These are phyloP conservation scores for Byssoonygena ceratinophila DNA, from an alignment of 2,329 filamentous ascomycete genomes.

Conservation along the genomic window DNA sequence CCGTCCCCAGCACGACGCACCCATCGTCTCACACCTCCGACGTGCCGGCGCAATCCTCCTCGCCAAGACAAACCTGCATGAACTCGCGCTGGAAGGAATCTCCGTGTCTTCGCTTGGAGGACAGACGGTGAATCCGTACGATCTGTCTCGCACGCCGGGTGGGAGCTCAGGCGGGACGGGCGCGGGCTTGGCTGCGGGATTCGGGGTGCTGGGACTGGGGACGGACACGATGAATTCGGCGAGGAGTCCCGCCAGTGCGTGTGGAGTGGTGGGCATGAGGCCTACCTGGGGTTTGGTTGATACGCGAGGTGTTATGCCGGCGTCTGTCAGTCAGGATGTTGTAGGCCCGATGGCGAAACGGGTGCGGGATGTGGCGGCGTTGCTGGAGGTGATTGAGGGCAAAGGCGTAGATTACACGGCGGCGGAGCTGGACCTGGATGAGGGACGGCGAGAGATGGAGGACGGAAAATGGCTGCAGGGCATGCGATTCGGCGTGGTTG, in stretches of 20 bases:
- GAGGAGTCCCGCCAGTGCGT: slow-evolving; percentile 51
- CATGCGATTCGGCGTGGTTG: slow-evolving; percentile 41
- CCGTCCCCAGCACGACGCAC: slow-evolving; percentile 36
- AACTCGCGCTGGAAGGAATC: slow-evolving; percentile 54
- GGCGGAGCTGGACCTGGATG: slow-evolving; percentile 32
- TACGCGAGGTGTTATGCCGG: slow-evolving; percentile 44
- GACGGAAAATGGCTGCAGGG: slow-evolving; percentile 25
- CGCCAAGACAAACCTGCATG: slow-evolving; percentile 53
- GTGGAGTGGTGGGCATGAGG: slow-evolving; percentile 49
- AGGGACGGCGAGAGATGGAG: neutral
- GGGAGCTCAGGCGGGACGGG: slow-evolving; percentile 55
- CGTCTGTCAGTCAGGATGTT: slow-evolving; percentile 48
- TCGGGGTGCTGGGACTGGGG: slow-evolving; percentile 50
- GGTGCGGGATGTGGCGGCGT: slow-evolving; percentile 42
- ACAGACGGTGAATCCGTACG: slow-evolving; percentile 58
- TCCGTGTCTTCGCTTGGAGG: slow-evolving; percentile 53
- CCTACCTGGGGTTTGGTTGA: slow-evolving; percentile 47
- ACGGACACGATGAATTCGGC: slow-evolving; percentile 55
- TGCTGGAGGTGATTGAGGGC: slow-evolving; percentile 45
- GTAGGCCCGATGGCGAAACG: slow-evolving; percentile 46
- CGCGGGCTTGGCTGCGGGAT: slow-evolving; percentile 48
- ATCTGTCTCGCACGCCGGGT: slow-evolving; percentile 53
- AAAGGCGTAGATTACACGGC: slow-evolving; percentile 42
- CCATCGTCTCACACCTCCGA: slow-evolving; percentile 42
- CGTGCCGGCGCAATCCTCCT: slow-evolving; percentile 47